Evolutionary conservation across 805 yeast genomes (phyloP).

Genomic region (Clavispora carvajalis): DNA sequence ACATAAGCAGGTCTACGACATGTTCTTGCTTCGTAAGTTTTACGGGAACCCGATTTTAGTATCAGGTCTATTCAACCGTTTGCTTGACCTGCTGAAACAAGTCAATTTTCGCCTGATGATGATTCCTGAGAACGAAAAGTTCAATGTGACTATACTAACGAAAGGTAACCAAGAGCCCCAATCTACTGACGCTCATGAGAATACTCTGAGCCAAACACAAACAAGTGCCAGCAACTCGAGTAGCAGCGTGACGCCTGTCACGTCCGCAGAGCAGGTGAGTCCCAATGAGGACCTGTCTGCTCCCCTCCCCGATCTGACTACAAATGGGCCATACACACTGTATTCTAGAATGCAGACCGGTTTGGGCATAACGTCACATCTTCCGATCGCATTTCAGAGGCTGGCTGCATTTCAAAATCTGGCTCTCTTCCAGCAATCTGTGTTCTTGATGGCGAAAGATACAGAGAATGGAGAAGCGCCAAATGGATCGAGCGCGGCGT

Average conservation of each 20-base stretch:
- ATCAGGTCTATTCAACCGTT: background rate
- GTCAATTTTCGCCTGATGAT: background rate
- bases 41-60: conserved; percentile 10
- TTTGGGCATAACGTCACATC: background rate
- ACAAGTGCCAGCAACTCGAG: background rate
- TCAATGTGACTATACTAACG: background rate
- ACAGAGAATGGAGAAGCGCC: background rate
- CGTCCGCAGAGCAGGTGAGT: background rate
- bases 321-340: background rate
- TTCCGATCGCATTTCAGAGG: background rate
- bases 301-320: background rate
- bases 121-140: background rate
- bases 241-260: background rate
- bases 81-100: background rate
- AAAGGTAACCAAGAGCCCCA: background rate
- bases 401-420: background rate
- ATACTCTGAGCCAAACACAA: background rate
- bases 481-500: no score
- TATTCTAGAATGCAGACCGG: background rate
- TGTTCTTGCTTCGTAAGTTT: conserved; percentile 13
- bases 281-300: background rate
- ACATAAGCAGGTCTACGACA: conserved; percentile 3
- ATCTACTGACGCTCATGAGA: background rate
- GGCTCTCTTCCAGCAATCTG: background rate
- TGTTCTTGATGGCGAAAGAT: background rate